A percentile compares a stretch with the other conserved stretches of the same genome.
Conservation (phyloP, 176 grass and related monocot species). For the Zoysia pacifica region DNA sequence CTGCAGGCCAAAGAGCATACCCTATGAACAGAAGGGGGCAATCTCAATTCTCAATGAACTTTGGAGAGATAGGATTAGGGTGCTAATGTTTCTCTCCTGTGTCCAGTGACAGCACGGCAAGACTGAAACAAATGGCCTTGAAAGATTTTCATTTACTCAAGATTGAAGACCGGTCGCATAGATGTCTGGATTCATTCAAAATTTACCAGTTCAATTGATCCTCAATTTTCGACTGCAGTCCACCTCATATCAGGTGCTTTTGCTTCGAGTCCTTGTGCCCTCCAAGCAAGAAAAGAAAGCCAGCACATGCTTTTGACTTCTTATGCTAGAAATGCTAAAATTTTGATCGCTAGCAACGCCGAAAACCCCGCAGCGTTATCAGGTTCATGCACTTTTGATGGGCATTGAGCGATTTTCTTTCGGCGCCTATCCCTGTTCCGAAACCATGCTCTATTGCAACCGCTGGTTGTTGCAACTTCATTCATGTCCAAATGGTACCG, state of each 20-base stretch:
- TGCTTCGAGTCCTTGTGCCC: too few species aligned
- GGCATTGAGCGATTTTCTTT: background rate
- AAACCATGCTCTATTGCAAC: background rate
- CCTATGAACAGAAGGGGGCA: background rate
- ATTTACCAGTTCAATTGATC: too few species aligned
- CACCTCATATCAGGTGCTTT: too few species aligned
- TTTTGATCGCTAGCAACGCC: background rate
- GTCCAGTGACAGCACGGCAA: background rate
- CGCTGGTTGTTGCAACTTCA: background rate
- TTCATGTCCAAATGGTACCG: too few species aligned
- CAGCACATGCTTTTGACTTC: too few species aligned
- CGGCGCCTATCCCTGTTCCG: background rate
- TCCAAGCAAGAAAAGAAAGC: too few species aligned
- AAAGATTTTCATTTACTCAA: background rate
- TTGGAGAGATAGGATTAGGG: too few species aligned
- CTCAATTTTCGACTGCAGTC: too few species aligned
- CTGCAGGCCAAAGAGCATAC: background rate
- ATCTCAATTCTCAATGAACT: background rate
- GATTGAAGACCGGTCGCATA: too few species aligned
- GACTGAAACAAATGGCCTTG: background rate
- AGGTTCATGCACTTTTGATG: conserved; percentile 32
- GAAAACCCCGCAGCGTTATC: background rate
- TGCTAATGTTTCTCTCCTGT: too few species aligned
- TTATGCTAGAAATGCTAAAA: too few species aligned
- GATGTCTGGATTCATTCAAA: background rate